Conservation (phyloP, 768 basidiomycete genomes). For the Phaeotremella skinneri region DNA sequence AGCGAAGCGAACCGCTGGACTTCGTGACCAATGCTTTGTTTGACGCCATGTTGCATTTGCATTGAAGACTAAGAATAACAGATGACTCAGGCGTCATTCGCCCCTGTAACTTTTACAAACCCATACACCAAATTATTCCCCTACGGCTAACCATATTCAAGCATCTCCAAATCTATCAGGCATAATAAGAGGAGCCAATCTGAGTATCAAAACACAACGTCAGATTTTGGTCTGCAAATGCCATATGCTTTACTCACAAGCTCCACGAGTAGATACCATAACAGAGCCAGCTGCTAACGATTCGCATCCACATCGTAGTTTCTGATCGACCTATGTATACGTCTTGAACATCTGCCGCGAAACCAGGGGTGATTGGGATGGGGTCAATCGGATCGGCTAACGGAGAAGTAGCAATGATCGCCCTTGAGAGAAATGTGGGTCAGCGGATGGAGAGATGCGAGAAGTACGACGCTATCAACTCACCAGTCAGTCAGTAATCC, state of each 20-base stretch:
- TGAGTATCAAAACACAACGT: background rate
- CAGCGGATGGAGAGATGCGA: background rate
- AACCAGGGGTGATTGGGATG: background rate
- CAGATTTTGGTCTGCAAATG: conserved; percentile 57
- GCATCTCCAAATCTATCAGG: conserved; percentile 41
- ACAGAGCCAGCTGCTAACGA: conserved; percentile 94
- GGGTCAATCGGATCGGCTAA: conserved; percentile 41
- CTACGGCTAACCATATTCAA: conserved; percentile 11
- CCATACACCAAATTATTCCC: background rate
- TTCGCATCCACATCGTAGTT: conserved; percentile 98
- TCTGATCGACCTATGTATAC: conserved; percentile 92
- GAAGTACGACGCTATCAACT: conserved; percentile 44
- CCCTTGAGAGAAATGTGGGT: conserved; percentile 37
- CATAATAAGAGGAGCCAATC: conserved; percentile 15
- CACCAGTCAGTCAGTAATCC: conserved; percentile 97
- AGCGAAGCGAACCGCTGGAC: too few relatives aligned
- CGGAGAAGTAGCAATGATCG: conserved; percentile 49
- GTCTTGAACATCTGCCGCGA: conserved; percentile 44
- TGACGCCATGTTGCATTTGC: too few relatives aligned
- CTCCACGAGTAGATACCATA: conserved; percentile 51
- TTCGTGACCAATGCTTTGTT: too few relatives aligned
- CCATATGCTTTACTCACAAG: conserved; percentile 32
- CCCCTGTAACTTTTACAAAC: too few relatives aligned
- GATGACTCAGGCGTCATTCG: too few relatives aligned
- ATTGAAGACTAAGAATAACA: too few relatives aligned